Evolutionary conservation across 352 stramenopile genomes (phyloP), one percentile per base, ranked within the genome.

Genomic region (Globisporangium irregulare): DNA sequence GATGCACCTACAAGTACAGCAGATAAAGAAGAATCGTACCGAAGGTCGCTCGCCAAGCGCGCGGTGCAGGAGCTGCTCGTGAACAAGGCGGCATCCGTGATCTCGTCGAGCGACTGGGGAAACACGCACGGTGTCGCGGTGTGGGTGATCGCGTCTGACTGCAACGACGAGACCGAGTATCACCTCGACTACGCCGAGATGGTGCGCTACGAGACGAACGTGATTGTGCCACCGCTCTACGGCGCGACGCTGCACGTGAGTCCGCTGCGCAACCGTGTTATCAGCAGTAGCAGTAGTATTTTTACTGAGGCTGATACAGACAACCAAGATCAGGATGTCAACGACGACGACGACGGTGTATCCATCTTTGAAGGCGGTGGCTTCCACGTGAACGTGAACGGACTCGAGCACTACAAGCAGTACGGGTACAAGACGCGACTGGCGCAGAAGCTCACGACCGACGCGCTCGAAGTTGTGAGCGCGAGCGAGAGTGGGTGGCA

Each of bases 191-290:
- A 84, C 43, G 77, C 77, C 32, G 77, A 84, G 59, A 76, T 78
- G 67, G 72, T 84, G 66, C 77, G 77, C 48, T 84, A 66, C 62
- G 73, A 84, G 71, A 84, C 77, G 32, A 84, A 84, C 63, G 71
- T 84, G 8, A 78, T 79, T 29, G 70, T 81, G n/a, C 58, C 81
- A 8, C 82, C 85, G 3, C 79, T 92, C 59, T 93, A 92, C 72
- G 83, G 85, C 41, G 82, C 83, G 34, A 93, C 85, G 53, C 68
- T 93, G 43, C 85, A 93, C 60, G 84, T 92, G 56, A 93, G 81
- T 72, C 81, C 75, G 14, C 66, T 90, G 18, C 62, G 68, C 12
- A 69, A 78, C 29, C 4, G 24, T 29, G n/a, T 29, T 0, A 1
- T 22, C 22, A 43, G 48, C 15, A 53, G 15, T 20, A 60, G 18